Evolutionary conservation across 176 grass and related monocot species (phyloP), one percentile per base, ranked within the genome.

Genomic region (Olyra latifolia): DNA sequence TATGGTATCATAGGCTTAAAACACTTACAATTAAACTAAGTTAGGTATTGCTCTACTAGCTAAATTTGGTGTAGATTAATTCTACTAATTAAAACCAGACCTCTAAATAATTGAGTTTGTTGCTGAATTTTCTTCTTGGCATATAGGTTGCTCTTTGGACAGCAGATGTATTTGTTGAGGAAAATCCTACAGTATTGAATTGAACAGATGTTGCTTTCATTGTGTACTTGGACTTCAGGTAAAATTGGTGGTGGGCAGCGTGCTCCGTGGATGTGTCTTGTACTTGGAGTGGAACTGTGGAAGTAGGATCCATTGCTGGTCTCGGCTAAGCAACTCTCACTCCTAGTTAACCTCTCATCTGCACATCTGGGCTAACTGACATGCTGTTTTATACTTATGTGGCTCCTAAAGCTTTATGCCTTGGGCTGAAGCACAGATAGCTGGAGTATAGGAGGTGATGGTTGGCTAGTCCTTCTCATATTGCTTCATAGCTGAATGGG

Each of bases 301-400:
- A 74, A 74, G 23, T 59, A 57, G 9, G 54, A 57, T 57, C n/a
- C 1, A n/a, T 57, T 75, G 14, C 38, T 59, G 39, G 30, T 75
- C 53, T 75, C 14, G 4, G 10, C 72, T 59, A 41, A 58, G 35
- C n/a, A 52, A 58, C 32, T 74, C 52, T 35, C 55, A 57, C 35
- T 74, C 52, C 20, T 57, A 24, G 50, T 74, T 55, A 14, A 57
- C 52, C 72, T 41, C 72, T 17, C n/a, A 75, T 75, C 44, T 79
- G 61, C 32, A 41, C 17, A 2, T 47, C 30, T 66, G 62, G 14
- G n/a, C 16, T 79, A 45, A 20, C 29, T 66, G 4, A n/a, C 22
- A 67, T 79, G 63, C 15, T 79, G 46, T 79, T 79, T 23, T 75
- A n/a, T 57, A 55, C 44, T 49, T 24, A 1, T 48, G 16, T 72